Base-by-base conservation (phyloP, 2,329 filamentous ascomycete genomes). In the Penicillium sp. region DNA sequence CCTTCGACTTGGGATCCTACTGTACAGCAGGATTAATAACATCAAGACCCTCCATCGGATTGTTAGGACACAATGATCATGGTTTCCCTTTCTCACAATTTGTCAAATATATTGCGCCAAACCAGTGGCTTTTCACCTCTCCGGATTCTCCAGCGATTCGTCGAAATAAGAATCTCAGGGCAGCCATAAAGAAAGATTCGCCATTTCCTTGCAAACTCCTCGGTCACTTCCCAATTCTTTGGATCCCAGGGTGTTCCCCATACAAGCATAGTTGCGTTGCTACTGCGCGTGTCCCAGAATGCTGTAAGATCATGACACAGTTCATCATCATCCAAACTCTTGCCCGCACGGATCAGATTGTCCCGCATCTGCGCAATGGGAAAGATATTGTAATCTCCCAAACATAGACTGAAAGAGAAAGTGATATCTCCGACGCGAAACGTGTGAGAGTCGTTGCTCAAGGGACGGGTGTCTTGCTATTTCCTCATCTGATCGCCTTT, bases 221-320 rank as follows among this genome's bases (percentile, higher is more conserved):
- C 35, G 5, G 29, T 30, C 10, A 32, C 14, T 12, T 38, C 35
- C 35, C 35, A 38, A 28, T 38, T 38, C 14, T 32, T 4, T 11
- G 35, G 35, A 20, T 22, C 11, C 29, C 29, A 38, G 18, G 35
- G 35, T 2, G 15, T 17, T 14, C 35, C 35, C 35, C 35, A 38
- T 2, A 38, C 35, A 7, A 38, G 35, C 11, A 32, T 2, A 43
- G 56, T 18, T 52, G 30, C 27, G 14, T 50, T 35, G 16, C 15
- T 20, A 28, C 10, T 18, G 9, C 30, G 23, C 6, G 32, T 31
- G 18, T 35, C 31, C 35, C 39, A 45, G 16, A 39, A 45, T 2
- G 35, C 37, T 8, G 34, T 30, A n/a, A 37, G 16, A 30, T 45
- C 42, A n/a, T 31, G 15, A 12, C 39, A 42, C 3, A 45, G 22